Conservation (phyloP, 2,329 filamentous ascomycete species). For the Mycogone perniciosa region DNA sequence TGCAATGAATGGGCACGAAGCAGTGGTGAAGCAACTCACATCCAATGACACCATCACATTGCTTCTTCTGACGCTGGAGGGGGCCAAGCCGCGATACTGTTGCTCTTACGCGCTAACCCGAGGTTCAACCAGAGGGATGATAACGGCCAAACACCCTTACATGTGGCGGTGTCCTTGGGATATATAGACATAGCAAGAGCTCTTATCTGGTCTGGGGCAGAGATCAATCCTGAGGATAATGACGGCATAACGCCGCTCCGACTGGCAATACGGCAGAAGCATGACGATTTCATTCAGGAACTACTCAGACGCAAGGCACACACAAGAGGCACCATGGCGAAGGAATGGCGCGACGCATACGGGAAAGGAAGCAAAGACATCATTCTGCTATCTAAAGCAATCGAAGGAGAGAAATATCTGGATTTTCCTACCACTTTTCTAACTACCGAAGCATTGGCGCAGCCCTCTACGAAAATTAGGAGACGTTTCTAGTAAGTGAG, state of each 20-base stretch:
- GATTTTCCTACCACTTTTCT: not conserved
- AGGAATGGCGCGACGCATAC: not conserved
- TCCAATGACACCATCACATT: not conserved
- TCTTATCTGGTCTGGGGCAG: not conserved
- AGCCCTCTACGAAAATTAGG: not conserved
- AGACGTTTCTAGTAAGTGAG: not conserved
- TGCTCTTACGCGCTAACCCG: not conserved
- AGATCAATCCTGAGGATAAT: not conserved
- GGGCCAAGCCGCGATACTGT: not conserved
- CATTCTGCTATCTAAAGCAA: not conserved
- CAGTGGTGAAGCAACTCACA: not conserved
- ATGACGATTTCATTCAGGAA: not conserved
- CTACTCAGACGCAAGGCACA: not conserved
- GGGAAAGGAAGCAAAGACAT: not conserved
- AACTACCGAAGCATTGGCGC: not conserved
- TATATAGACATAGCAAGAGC: not conserved
- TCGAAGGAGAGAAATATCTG: not conserved
- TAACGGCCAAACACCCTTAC: not conserved
- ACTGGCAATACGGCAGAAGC: fast-evolving
- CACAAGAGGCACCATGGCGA: not conserved
- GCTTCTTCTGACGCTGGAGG: not conserved
- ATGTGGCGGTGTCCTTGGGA: not conserved
- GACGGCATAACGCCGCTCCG: not conserved
- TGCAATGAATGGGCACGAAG: not conserved
- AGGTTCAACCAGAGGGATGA: not conserved